Base-by-base conservation (phyloP, 1,284 basidiomycete species). In the Pseudozyma sp. region DNA sequence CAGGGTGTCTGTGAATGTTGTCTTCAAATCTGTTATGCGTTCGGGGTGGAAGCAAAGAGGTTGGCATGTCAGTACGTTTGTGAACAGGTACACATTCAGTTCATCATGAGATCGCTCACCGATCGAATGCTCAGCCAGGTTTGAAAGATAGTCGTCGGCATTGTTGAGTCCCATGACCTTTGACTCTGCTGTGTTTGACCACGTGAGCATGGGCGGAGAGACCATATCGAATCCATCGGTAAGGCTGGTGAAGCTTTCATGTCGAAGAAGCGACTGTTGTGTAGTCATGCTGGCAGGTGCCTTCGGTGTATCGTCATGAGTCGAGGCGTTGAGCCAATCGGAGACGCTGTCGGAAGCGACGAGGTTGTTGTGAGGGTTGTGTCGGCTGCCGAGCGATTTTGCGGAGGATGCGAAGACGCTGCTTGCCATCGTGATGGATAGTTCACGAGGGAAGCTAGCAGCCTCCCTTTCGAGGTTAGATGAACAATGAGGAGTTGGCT, bases 201-300 rank as follows among this genome's bases (percentile, higher is more conserved):
- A 68, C 1, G 56, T 54, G 29, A 64, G 33, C 19, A 54, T 40
- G 11, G 60, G 48, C 1, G 69, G 69, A 9, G 66, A 74, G 46
- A 68, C 59, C 37, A 69, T 74, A 24, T 62, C 71, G 46, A 74
- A 66, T n/a, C 66, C 71, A 16, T 66, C 71, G n/a, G 66, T 60
- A 7, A 65, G 44, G 54, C 71, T 69, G 17, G 62, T 46, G 33
- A 58, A 66, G 49, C 71, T 74, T 19, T 61, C 59, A 39, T 66
- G 54, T 10, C 66, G 62, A 9, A 29, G 40, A 16, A 73, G 30
- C 17, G 39, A 33, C 24, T 46, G 51, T 37, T 65, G 57, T 30
- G 47, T 31, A 17, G 42, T 46, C 31, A 48, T 30, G n/a, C 7
- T 24, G 2, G 39, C 13, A 16, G 45, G 54, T 2, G 46, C 60